phyloP scores from a whole-genome alignment of 257 asterid species.

The Osmanthus fragrans region DNA sequence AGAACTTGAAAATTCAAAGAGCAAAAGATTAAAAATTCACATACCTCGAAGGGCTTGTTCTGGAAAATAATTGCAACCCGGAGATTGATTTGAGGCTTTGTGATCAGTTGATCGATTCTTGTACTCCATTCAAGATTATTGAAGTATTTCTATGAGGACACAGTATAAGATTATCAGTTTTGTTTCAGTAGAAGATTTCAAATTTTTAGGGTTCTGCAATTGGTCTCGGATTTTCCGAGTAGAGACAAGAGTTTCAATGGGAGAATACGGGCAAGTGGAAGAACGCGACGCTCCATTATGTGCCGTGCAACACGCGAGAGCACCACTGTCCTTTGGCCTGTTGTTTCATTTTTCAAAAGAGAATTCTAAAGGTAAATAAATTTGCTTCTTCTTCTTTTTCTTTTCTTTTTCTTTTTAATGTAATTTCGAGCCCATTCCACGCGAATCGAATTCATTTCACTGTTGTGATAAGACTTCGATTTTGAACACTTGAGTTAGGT shows the following conservation, averaged over 20 bases:
- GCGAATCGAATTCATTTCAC: too few species aligned
- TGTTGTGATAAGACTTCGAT: too few species aligned
- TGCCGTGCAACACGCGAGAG: background rate
- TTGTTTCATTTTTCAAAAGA: too few species aligned
- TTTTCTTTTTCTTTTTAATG: too few species aligned
- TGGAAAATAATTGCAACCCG: conserved; percentile 18
- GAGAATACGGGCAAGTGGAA: background rate
- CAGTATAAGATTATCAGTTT: background rate
- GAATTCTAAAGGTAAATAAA: too few species aligned
- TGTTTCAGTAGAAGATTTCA: background rate
- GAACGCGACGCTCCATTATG: background rate
- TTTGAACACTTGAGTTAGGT: too few species aligned
- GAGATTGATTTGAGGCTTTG: conserved; percentile 22
- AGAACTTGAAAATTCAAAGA: background rate
- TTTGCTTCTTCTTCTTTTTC: too few species aligned
- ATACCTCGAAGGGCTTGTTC: conserved; percentile 39
- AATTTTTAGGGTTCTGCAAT: background rate
- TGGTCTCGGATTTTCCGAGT: background rate
- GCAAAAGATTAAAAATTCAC: background rate
- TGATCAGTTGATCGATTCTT: conserved; percentile 19
- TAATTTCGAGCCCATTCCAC: too few species aligned
- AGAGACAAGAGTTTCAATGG: too few species aligned
- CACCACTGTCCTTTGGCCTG: too few species aligned
- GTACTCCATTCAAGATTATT: conserved; percentile 29
- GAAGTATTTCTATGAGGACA: background rate